These are phyloP conservation scores for Saccharum officinarum DNA, from an alignment of 176 grass and related monocot species.

Conservation along the genomic window DNA sequence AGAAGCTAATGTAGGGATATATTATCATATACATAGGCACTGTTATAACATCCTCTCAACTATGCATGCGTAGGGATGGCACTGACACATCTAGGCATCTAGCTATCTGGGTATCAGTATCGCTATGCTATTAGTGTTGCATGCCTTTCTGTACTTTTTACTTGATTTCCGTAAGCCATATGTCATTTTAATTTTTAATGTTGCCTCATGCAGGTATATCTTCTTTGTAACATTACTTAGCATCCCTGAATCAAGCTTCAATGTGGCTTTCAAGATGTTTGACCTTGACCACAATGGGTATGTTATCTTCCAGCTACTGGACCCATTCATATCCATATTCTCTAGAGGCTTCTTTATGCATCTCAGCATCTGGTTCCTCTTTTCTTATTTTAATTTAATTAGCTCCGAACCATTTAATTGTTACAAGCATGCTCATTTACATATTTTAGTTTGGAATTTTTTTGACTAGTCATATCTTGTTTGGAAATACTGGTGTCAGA, in stretches of 20 bases:
- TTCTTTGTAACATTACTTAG: slow-evolving; percentile 98
- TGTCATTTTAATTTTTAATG: slow-evolving; percentile 21
- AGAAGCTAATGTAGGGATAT: not conserved
- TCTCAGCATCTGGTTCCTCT: not conserved
- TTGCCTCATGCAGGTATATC: slow-evolving; percentile 70
- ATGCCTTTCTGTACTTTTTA: not conserved
- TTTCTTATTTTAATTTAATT: slow-evolving; percentile 7
- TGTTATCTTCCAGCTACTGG: slow-evolving; percentile 3
- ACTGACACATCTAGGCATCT: not conserved
- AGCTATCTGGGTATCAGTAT: not conserved
- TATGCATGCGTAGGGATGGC: slow-evolving; percentile 2
- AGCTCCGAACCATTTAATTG: slow-evolving; percentile 8
- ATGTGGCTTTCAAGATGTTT: slow-evolving; percentile 99
- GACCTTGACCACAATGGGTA: slow-evolving; percentile 91
- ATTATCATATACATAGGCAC: not conserved
- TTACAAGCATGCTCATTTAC: slow-evolving; percentile 9
- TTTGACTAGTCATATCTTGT: slow-evolving; percentile 10
- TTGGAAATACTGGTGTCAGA: not conserved
- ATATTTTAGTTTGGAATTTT: slow-evolving; percentile 1
- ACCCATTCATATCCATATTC: not conserved
- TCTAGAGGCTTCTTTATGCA: not conserved
- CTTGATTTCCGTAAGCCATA: not conserved
- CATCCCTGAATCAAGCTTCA: slow-evolving; percentile 95
- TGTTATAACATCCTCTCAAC: not conserved
- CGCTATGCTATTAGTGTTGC: slow-evolving; percentile 9